Percentiles rank a stretch among this genome's conserved stretches.
Conservation (phyloP, 768 basidiomycete species). For the Boletus speciosus region DNA sequence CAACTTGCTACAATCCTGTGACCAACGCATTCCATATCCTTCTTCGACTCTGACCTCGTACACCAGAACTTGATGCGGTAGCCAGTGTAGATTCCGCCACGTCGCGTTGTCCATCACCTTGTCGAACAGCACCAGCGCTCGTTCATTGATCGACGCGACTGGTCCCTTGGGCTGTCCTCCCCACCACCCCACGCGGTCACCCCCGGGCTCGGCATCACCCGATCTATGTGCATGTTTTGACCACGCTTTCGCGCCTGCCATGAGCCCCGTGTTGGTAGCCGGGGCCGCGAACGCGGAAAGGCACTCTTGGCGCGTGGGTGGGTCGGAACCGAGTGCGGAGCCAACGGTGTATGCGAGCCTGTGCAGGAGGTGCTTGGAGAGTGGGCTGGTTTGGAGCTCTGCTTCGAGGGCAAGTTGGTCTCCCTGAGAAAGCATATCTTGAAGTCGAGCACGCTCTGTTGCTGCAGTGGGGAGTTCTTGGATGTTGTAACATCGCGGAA, state of each 20-base stretch:
- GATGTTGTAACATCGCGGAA: slow-evolving; percentile 43
- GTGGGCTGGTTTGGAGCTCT: slow-evolving; percentile 25
- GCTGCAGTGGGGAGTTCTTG: slow-evolving; percentile 41
- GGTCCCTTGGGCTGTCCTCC: slow-evolving; percentile 51
- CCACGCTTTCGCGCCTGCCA: slow-evolving; percentile 62
- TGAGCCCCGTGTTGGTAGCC: slow-evolving; percentile 50
- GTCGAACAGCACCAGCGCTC: slow-evolving; percentile 49
- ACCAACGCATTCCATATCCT: slow-evolving; percentile 70
- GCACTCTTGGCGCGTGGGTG: slow-evolving; percentile 49
- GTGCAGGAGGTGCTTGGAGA: slow-evolving; percentile 44
- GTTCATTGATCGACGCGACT: slow-evolving; percentile 49
- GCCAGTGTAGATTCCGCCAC: slow-evolving; percentile 66
- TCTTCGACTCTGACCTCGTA: slow-evolving; percentile 58
- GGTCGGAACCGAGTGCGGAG: slow-evolving; percentile 51
- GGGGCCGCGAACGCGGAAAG: slow-evolving; percentile 46
- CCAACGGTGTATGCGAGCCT: slow-evolving; percentile 59
- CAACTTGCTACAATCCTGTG: slow-evolving; percentile 39
- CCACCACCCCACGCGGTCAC: slow-evolving; percentile 50
- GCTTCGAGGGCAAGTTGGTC: slow-evolving; percentile 9
- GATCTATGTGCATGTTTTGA: slow-evolving; percentile 64
- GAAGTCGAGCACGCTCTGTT: slow-evolving; percentile 36
- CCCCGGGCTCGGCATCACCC: not conserved
- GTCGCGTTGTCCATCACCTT: slow-evolving; percentile 49
- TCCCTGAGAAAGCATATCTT: slow-evolving; percentile 9
- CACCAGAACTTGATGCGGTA: slow-evolving; percentile 58